phyloP scores from a whole-genome alignment of 352 stramenopile species.

The Thraustochytrium striatum region DNA sequence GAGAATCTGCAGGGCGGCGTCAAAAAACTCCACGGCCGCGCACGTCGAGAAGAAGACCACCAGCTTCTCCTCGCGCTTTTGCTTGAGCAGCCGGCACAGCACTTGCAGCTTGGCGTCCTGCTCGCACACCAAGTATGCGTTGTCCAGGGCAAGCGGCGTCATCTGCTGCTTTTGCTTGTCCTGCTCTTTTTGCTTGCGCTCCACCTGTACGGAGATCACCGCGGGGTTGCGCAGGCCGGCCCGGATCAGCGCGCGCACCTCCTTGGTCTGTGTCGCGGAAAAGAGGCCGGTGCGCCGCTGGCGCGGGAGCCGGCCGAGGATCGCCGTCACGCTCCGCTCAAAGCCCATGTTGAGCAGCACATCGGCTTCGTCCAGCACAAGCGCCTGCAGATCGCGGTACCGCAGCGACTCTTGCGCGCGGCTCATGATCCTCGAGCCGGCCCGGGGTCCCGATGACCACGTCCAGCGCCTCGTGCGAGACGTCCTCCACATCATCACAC shows the following conservation, averaged over 20 bases:
- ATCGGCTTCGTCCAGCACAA: conserved; percentile 99
- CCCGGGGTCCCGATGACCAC: conserved; percentile 76
- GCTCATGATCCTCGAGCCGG: conserved; percentile 75
- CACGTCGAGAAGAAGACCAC: conserved; percentile 99
- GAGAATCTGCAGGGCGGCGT: conserved; percentile 74
- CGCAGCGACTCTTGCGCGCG: conserved; percentile 52
- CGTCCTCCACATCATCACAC: conserved; percentile 63
- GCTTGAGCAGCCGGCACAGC: conserved; percentile 83
- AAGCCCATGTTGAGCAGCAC: conserved; percentile 77
- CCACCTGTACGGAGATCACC: conserved; percentile 91
- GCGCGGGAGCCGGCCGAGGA: conserved; percentile 90
- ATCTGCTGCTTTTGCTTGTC: conserved; percentile 57
- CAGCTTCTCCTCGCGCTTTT: conserved; percentile 64
- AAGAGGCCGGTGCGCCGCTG: conserved; percentile 91
- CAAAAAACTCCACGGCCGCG: conserved; percentile 97
- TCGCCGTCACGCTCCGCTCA: conserved; percentile 58
- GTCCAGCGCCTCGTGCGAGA: conserved; percentile 52
- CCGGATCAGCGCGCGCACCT: conserved; percentile 89
- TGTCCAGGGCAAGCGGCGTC: conserved; percentile 75
- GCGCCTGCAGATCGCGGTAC: conserved; percentile 72
- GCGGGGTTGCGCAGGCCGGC: conserved; percentile 96
- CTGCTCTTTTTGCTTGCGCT: conserved; percentile 4
- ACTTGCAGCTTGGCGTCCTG: conserved; percentile 88
- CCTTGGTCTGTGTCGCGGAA: conserved; percentile 71
- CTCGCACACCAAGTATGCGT: conserved; percentile 89